These are phyloP conservation scores for Alternaria ethzedia DNA, from an alignment of 2,329 filamentous ascomycete species.

Conservation along the genomic window DNA sequence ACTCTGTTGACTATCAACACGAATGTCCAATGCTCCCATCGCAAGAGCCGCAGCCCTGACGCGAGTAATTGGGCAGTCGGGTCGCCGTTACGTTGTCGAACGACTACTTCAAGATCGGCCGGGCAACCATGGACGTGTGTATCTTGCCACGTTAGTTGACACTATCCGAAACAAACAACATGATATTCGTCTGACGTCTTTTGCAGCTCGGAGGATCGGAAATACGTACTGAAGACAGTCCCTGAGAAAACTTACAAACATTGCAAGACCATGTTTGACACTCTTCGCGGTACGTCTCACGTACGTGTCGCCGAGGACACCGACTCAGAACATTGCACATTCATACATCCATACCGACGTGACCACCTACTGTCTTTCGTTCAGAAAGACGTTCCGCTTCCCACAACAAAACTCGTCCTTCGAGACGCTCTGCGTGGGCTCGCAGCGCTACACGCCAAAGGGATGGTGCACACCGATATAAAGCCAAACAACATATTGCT, in stretches of 20 bases:
- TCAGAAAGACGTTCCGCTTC: slow-evolving; percentile 49
- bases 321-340: slow-evolving; percentile 54
- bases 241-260: slow-evolving; percentile 13
- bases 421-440: slow-evolving; percentile 28
- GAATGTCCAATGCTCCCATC: background rate
- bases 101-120: slow-evolving; percentile 1
- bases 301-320: slow-evolving; percentile 43
- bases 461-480: slow-evolving; percentile 42
- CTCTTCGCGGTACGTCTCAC: slow-evolving; percentile 11
- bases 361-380: slow-evolving; percentile 53
- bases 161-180: background rate
- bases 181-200: background rate
- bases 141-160: slow-evolving; percentile 5
- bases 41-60: slow-evolving; percentile 9
- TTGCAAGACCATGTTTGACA: slow-evolving; percentile 16
- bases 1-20: background rate
- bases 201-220: background rate
- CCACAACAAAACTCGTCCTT: slow-evolving; percentile 53
- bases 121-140: slow-evolving; percentile 1
- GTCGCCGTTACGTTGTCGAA: slow-evolving; percentile 18
- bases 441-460: slow-evolving; percentile 16
- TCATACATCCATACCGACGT: slow-evolving; percentile 54
- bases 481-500: slow-evolving; percentile 56
- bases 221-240: slow-evolving; percentile 2
- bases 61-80: slow-evolving; percentile 13